Evolutionary conservation across 2,329 filamentous ascomycete species (phyloP), one percentile per base, ranked within the genome.

Genomic region (Incumbomyces lentus): DNA sequence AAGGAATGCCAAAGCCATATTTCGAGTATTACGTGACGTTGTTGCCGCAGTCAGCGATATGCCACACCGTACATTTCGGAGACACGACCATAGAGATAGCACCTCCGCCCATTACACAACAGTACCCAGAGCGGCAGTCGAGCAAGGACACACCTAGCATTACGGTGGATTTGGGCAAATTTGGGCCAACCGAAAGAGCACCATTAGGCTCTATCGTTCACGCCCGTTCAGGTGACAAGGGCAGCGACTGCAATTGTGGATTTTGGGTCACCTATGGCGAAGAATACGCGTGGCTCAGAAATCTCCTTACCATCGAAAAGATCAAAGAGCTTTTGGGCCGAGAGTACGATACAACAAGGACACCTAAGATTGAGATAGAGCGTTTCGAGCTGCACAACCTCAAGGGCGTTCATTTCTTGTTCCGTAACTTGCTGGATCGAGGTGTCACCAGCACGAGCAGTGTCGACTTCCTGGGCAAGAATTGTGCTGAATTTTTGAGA

Each of bases 361-460:
- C 38, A 19, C 53, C 53, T 6, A 53, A 52, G 49, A 52, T 58
- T 44, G 57, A 60, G 17, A 62, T 74, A 33, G 70, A 72, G 40
- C 61, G 70, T 0, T 69, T 71, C 26, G 71, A 74, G 57, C 58
- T 74, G 18, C 64, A 69, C 5, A 63, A 66, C 35, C 59, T 70
- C 19, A 54, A 59, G 31, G 64, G 56, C 0, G 64, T 67, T 33
- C 64, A 66, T 55, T 66, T 66, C 51, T 46, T 66, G 18, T 64
- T 66, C 45, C 54, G 61, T n/a, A 64, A 65, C 48, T 48, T 64
- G 26, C 47, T 67, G 26, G 63, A 66, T 46, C 56, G 64, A 3
- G 64, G 64, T 2, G 63, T 64, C 2, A 60, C 59, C 3, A 58
- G 59, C 18, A 65, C 62, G 1, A 58, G 56, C 17, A 62, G 57